A percentile compares a stretch with the other conserved stretches of the same genome.
Evolutionary conservation across 2,329 filamentous ascomycete species (phyloP).

Genomic region (Epichloe elymi): DNA sequence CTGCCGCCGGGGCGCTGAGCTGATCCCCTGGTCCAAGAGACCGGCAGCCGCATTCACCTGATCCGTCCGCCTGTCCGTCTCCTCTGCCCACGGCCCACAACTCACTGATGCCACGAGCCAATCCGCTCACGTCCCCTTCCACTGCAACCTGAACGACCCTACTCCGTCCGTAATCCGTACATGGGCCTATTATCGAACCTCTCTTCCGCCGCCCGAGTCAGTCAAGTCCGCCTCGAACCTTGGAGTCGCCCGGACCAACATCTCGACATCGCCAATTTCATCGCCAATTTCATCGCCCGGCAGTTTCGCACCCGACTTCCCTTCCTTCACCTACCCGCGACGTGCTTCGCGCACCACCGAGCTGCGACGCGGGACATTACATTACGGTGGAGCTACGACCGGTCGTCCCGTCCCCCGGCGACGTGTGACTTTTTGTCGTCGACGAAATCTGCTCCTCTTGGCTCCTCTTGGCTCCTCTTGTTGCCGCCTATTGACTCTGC

Average conservation of each 20-base stretch:
- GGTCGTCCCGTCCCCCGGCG: neutral
- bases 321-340: neutral
- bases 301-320: neutral
- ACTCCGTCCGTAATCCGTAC: neutral
- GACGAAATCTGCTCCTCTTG: neutral
- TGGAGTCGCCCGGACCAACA: neutral
- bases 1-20: neutral
- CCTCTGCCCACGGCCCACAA: conserved; percentile 4
- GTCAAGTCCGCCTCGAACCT: neutral
- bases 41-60: conserved; percentile 5
- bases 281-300: neutral
- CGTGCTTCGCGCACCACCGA: neutral
- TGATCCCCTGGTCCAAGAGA: neutral
- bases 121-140: conserved; percentile 1
- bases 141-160: neutral
- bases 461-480: neutral
- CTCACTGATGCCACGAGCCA: neutral
- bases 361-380: neutral
- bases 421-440: neutral
- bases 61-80: conserved; percentile 2
- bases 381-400: conserved; percentile 1
- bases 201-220: neutral
- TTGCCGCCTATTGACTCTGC: neutral
- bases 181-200: neutral
- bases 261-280: conserved; percentile 1